Evolutionary conservation across 192 early-diverging fungal species (phyloP).

Genomic region (Podila epigama): DNA sequence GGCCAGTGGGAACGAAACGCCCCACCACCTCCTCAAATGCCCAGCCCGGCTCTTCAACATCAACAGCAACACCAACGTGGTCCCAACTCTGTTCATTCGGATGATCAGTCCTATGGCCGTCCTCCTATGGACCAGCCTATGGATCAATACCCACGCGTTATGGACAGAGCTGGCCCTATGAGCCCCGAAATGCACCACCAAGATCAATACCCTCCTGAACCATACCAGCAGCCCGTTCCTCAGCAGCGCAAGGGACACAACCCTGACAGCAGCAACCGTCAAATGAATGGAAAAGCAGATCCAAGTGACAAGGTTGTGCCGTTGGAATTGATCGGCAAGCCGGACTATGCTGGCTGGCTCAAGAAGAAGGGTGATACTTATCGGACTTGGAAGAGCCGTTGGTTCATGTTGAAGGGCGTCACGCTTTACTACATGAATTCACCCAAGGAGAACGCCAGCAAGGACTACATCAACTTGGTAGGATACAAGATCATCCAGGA

Average conservation of each 20-base stretch:
- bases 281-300: conserved; percentile 8
- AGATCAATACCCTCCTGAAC: conserved; percentile 3
- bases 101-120: neutral
- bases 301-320: conserved; percentile 19
- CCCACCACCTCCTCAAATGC: conserved; percentile 18
- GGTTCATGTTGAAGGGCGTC: conserved; percentile 62
- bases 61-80: neutral
- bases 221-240: neutral
- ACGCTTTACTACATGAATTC: conserved; percentile 63
- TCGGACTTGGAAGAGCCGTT: conserved; percentile 65
- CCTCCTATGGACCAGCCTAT: neutral
- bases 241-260: conserved; percentile 4
- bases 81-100: conserved; percentile 1
- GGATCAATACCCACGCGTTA: conserved; percentile 12
- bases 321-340: conserved; percentile 29
- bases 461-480: conserved; percentile 60
- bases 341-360: conserved; percentile 65
- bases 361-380: conserved; percentile 63
- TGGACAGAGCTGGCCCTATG: conserved; percentile 8
- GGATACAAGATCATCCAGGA: conserved; percentile 65
- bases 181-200: conserved; percentile 19
- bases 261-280: conserved; percentile 2
- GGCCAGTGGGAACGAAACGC: conserved; percentile 22
- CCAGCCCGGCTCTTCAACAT: conserved; percentile 9
- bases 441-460: conserved; percentile 56